Evolutionary conservation across 1,284 basidiomycete species (phyloP).

Genomic region (Pyrrhoderma lamaoense): DNA sequence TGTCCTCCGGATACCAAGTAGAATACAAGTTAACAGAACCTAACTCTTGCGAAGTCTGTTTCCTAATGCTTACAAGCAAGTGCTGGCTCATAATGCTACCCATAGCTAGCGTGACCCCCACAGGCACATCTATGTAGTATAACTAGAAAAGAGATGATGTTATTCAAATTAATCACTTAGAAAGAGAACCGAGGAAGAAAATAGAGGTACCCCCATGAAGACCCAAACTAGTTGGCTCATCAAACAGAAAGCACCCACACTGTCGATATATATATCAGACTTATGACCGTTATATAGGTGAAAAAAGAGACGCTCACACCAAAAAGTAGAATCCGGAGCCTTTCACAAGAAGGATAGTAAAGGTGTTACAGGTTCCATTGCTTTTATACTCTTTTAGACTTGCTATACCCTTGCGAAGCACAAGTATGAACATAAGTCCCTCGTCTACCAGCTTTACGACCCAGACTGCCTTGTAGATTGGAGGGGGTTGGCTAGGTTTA

Average conservation of each 20-base stretch:
- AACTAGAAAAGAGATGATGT: not conserved
- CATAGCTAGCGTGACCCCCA: conserved; percentile 6
- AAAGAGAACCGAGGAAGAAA: not conserved
- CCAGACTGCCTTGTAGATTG: conserved; percentile 4
- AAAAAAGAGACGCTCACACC: not conserved
- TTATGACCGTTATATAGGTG: not conserved
- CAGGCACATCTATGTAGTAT: conserved; percentile 4
- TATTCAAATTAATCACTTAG: no score
- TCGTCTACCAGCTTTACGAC: conserved; percentile 8
- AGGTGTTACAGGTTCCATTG: not conserved
- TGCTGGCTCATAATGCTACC: conserved; percentile 14
- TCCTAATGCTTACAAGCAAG: conserved; percentile 6
- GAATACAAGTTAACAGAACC: no score
- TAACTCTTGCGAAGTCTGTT: not conserved
- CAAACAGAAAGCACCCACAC: conserved; percentile 9
- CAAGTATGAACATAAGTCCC: conserved; percentile 3
- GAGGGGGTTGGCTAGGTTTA: not conserved
- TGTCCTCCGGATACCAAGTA: no score
- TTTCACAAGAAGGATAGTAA: conserved; percentile 3
- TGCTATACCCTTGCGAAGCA: conserved; percentile 3
- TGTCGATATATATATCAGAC: not conserved
- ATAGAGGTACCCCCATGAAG: not conserved
- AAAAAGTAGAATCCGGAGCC: conserved; percentile 7
- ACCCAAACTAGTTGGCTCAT: conserved; percentile 8
- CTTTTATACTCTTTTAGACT: not conserved